Base-by-base conservation (phyloP, 164 flowering plant species). In the Berberis vulgaris region DNA sequence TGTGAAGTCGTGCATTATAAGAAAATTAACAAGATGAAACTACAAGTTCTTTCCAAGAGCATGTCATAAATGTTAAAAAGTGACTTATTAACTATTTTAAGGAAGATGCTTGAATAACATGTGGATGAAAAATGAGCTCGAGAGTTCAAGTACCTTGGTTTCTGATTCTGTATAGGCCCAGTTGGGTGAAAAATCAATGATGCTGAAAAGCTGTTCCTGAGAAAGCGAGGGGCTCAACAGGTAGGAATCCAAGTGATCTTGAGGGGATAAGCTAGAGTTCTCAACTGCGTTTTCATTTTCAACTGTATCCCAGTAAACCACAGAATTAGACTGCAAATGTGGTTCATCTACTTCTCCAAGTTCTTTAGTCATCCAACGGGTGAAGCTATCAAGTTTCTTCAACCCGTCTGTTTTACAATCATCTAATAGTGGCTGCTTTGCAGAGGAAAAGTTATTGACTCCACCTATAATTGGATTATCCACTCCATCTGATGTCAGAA, bases 201-300 rank as follows among this genome's bases (percentile, higher is more conserved):
- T 91, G 78, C 92, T 89, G 63, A 87, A 95, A n/a, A 88, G 88
- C 78, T 91, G 97, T 67, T 95, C 96, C 57, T 78, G 84, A 50
- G 96, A 82, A 60, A 91, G 77, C 45, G 97, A 95, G 40, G 99
- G 99, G 65, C 82, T 62, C 68, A 88, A 58, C 43, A 70, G 54
- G 64, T 73, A 84, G 45, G 74, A 45, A 60, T 84, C 87, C 65
- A 79, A 57, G 41, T 71, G 80, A 43, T 44, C 78, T 65, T 77
- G 83, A 61, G 83, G 47, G 12, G 84, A 60, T 62, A 77, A 59
- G 60, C 72, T 67, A 13, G 91, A 73, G 63, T 79, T 84, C 71
- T 76, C 81, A 72, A 76, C 75, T 38, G 71, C 82, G 73, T 76
- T 77, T 65, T 69, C 89, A 76, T 63, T 64, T 61, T 78, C 91